These are phyloP conservation scores for Sequoiadendron giganteum DNA, from an alignment of 75 land plant genomes.

Conservation along the genomic window DNA sequence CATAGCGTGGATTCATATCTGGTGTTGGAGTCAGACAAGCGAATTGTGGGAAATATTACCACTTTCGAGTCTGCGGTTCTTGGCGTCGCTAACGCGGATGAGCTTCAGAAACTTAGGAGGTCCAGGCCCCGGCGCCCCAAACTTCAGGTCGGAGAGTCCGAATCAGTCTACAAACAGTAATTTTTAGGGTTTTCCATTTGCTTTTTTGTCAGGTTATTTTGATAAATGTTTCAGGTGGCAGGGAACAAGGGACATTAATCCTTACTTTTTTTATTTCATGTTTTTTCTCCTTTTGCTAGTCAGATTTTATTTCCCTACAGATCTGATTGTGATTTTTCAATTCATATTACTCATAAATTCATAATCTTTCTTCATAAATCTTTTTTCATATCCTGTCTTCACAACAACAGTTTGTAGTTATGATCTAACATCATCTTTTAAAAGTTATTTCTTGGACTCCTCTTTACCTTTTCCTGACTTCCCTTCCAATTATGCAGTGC, in stretches of 20 bases:
- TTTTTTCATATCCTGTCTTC: background rate
- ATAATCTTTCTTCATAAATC: background rate
- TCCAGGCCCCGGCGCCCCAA: constrained; percentile 65
- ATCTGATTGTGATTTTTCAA: background rate
- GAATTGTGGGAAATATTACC: constrained; percentile 77
- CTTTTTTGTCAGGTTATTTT: background rate
- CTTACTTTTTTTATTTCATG: background rate
- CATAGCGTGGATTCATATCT: constrained; percentile 74
- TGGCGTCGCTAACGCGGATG: constrained; percentile 56
- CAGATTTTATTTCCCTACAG: background rate
- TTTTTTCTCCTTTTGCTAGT: background rate
- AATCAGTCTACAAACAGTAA: background rate
- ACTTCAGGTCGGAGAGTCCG: constrained; percentile 42
- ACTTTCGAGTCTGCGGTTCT: constrained; percentile 87
- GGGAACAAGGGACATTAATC: background rate
- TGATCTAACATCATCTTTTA: background rate
- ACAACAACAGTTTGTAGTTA: too few relatives aligned
- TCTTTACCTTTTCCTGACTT: background rate
- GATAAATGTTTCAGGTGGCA: background rate
- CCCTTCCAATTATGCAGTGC: background rate
- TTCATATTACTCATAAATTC: background rate
- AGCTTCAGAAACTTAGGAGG: constrained; percentile 64
- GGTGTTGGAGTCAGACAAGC: constrained; percentile 57
- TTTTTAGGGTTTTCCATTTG: background rate
- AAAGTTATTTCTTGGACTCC: background rate